Percentiles rank a stretch among this genome's conserved stretches.
phyloP scores from a whole-genome alignment of 176 grass and related monocot species.

The Triticum dicoccoides region DNA sequence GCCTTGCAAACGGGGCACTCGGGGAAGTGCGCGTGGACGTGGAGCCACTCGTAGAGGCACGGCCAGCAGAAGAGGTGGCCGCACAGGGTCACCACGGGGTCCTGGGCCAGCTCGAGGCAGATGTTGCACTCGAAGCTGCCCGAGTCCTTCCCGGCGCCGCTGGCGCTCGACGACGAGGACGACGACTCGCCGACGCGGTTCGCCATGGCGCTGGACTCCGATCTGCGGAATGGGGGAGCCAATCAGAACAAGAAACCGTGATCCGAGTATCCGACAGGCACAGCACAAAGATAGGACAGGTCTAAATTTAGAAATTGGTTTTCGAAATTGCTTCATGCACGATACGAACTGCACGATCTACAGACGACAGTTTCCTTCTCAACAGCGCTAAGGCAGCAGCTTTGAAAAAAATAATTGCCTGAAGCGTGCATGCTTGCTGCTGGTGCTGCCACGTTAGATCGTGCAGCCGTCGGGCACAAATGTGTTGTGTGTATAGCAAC shows the following conservation, averaged over 20 bases:
- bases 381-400: no score
- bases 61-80: slow-evolving; percentile 89
- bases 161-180: slow-evolving; percentile 10
- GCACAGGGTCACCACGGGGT: slow-evolving; percentile 76
- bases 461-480: no score
- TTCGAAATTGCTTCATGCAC: no score
- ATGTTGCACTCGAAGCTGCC: slow-evolving; percentile 91
- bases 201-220: slow-evolving; percentile 37
- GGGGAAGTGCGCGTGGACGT: slow-evolving; percentile 64
- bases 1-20: slow-evolving; percentile 92
- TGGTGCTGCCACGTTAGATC: no score
- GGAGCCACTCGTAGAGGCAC: slow-evolving; percentile 82
- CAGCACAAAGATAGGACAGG: background rate
- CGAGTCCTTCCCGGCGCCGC: slow-evolving; percentile 38
- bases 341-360: no score
- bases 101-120: slow-evolving; percentile 76
- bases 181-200: slow-evolving; percentile 38
- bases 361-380: no score
- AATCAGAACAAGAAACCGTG: background rate
- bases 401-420: no score
- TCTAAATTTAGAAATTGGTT: background rate
- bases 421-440: no score
- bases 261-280: background rate
- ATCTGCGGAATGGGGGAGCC: background rate
- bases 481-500: no score